Base-by-base conservation (phyloP, 352 stramenopile genomes). In the Phytophthora pistaciae region DNA sequence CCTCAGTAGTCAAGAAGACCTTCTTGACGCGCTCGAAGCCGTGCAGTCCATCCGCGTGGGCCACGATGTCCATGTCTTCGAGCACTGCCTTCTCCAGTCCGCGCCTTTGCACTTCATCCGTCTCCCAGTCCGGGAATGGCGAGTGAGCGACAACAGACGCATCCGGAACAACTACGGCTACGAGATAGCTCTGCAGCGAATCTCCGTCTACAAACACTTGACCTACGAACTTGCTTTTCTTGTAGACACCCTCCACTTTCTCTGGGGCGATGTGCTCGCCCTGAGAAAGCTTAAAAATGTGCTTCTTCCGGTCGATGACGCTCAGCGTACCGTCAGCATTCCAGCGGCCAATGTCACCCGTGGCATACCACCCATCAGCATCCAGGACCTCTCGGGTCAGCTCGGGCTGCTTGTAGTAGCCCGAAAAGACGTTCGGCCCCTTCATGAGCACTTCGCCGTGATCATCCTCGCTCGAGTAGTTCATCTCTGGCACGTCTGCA, bases 251-350 rank as follows among this genome's bases (percentile, higher is more conserved):
- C 74, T 99, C 96, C 69, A 99, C 94, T 82, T 98, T 98, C 79
- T 99, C 97, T 4, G 97, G 80, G 1, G 97, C 96, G 20, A 99
- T 85, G 79, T 99, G 98, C 77, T 99, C 97, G 56, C 95, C 97
- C 66, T 97, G 87, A 18, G 88, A 84, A 33, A 97, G 86, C 80
- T 97, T 97, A 79, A 97, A 97, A 68, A 98, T 94, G 83, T 97
- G 94, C 74, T 98, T 96, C 78, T 94, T 95, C 16, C 90, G 84
- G 63, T 96, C 90, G 23, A 96, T 80, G 52, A 98, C 97, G 40
- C 84, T 83, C 29, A 98, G 75, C 49, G 84, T 96, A 25, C 93
- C 93, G 70, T 98, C 81, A 0, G 83, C 78, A 66, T 98, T 98
- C 77, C 98, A 97, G 10, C 85, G 80, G 38, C 94, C 96, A 53